Evolutionary conservation across 192 early-diverging fungal species (phyloP).

Genomic region (Chytriomyces sp.): DNA sequence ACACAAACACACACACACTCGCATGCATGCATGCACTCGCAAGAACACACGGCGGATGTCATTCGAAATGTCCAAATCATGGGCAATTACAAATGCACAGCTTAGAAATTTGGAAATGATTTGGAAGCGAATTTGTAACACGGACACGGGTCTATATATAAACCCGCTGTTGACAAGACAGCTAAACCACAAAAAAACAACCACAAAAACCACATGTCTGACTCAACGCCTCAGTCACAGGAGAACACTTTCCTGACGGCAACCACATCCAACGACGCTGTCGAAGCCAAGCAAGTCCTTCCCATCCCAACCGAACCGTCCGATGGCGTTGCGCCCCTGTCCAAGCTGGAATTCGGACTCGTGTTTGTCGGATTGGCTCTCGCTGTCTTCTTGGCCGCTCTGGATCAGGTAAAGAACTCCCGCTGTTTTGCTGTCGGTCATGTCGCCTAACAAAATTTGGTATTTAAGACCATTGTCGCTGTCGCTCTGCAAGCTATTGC

Average conservation of each 20-base stretch:
- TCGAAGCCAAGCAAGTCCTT: not conserved
- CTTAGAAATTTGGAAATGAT: too few relatives aligned
- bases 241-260: not conserved
- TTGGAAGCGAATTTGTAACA: too few relatives aligned
- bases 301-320: not conserved
- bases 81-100: too few relatives aligned
- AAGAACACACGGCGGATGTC: too few relatives aligned
- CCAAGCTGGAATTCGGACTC: conserved; percentile 21
- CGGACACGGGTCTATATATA: too few relatives aligned
- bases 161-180: too few relatives aligned
- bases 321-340: not conserved
- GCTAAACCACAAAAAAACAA: not conserved
- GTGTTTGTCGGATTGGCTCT: conserved; percentile 40
- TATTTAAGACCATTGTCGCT: conserved; percentile 46
- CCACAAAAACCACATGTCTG: not conserved
- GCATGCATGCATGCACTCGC: too few relatives aligned
- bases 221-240: not conserved
- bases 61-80: too few relatives aligned
- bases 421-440: not conserved
- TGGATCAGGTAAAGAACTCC: conserved; percentile 32
- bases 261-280: not conserved
- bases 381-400: conserved; percentile 48
- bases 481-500: conserved; percentile 45
- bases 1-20: too few relatives aligned
- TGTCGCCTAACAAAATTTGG: not conserved